Conservation (phyloP, 1,139 yeast genomes). For the Geotrichum europaeum region DNA sequence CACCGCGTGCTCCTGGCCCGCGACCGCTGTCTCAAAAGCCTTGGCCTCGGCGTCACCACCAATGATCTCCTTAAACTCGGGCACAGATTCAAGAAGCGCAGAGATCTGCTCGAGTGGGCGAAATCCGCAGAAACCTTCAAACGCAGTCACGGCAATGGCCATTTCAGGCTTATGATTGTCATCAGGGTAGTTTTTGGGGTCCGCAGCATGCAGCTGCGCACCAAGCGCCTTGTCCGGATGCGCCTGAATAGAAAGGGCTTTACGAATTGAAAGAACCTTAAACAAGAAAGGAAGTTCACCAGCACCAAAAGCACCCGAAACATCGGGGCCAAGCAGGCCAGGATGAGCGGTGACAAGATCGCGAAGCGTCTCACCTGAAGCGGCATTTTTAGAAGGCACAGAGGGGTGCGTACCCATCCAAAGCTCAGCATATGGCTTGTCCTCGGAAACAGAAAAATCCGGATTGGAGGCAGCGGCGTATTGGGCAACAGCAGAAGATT, state of each 20-base stretch:
- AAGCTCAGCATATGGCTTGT: conserved; percentile 53
- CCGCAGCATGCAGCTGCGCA: conserved; percentile 63
- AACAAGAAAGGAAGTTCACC: conserved; percentile 85
- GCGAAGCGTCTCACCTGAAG: conserved; percentile 47
- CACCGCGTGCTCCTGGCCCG: conserved; percentile 43
- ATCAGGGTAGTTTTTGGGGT: conserved; percentile 94
- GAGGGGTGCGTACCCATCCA: conserved; percentile 99
- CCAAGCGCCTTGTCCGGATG: conserved; percentile 93
- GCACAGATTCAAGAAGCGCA: conserved; percentile 57
- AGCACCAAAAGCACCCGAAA: conserved; percentile 63
- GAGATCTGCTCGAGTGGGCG: conserved; percentile 79
- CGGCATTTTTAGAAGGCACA: conserved; percentile 66
- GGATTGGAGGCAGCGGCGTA: conserved; percentile 72
- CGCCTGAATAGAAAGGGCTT: conserved; percentile 93
- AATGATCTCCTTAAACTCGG: conserved; percentile 68
- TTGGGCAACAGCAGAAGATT: conserved; percentile 78
- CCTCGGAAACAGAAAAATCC: conserved; percentile 53
- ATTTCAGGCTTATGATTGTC: conserved; percentile 98
- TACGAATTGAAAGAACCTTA: conserved; percentile 86
- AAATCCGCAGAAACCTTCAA: conserved; percentile 98
- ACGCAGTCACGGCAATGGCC: conserved; percentile 94
- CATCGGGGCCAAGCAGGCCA: conserved; percentile 47
- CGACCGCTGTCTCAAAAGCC: conserved; percentile 43
- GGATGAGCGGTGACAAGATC: conserved; percentile 61
- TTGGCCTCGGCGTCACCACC: conserved; percentile 50